Evolutionary conservation across 139 green algal genomes (phyloP).

Genomic region (Micractinium conductrix): DNA sequence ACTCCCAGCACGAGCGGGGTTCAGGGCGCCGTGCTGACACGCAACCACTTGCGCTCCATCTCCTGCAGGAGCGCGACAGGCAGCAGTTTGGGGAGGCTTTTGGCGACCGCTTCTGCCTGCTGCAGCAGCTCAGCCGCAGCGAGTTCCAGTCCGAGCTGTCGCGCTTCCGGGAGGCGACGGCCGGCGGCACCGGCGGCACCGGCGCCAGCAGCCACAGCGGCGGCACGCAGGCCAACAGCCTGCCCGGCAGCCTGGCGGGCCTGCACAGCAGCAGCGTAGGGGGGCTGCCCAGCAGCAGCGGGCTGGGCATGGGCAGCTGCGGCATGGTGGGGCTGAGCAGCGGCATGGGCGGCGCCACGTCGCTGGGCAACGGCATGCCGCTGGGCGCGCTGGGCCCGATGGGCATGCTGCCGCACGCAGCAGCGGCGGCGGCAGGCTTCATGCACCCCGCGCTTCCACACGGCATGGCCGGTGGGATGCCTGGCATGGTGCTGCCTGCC

Average conservation of each 20-base stretch:
- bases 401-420: conserved; percentile 12
- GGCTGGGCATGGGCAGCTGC: too few relatives aligned
- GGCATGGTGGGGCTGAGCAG: neutral
- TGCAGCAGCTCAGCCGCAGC: conserved; percentile 71
- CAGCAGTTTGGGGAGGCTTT: conserved; percentile 76
- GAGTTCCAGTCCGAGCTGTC: conserved; percentile 59
- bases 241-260: too few relatives aligned
- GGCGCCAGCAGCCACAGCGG: too few relatives aligned
- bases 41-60: too few relatives aligned
- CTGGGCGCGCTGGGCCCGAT: neutral
- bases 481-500: neutral
- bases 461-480: neutral
- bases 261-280: too few relatives aligned
- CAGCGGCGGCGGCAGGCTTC: conserved; percentile 6
- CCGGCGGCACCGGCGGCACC: too few relatives aligned
- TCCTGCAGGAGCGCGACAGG: conserved; percentile 71
- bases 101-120: conserved; percentile 79
- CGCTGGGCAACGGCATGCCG: neutral
- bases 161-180: too few relatives aligned
- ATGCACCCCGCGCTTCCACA: neutral
- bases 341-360: conserved; percentile 18
- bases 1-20: too few relatives aligned
- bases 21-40: too few relatives aligned
- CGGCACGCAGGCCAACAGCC: too few relatives aligned
- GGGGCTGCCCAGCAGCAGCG: too few relatives aligned